Base-by-base conservation (phyloP, 2,329 filamentous ascomycete genomes). In the Colletotrichum chlorophyti region DNA sequence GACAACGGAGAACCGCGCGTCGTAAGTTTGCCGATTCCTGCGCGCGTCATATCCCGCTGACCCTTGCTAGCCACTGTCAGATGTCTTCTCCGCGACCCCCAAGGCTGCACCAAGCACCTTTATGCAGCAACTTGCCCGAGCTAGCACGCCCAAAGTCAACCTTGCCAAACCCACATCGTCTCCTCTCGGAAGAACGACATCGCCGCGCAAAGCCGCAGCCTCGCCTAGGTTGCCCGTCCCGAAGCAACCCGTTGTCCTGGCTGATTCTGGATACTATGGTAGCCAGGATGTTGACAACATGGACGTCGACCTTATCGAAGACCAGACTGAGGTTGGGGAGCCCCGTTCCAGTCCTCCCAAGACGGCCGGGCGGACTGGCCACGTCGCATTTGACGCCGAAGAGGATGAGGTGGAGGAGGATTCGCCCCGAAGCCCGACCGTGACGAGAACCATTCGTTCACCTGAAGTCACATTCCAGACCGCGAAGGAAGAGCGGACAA, bases 261-360 rank as follows among this genome's bases (percentile, higher is more conserved):
- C 78, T 1, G 89, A 91, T 65, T 91, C 89, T 29, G 89, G 89
- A 24, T 91, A 91, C 66, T 86, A 90, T 74, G 89, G 87, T 42
- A 89, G 87, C 65, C 85, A 88, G 65, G 57, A 60, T 24, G 47
- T 60, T 26, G 57, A 60, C 43, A 60, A 60, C n/a, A 76, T 82
- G 35, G 74, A 77, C 32, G 59, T 74, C 10, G 70, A 71, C 21
- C 58, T 65, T 10, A 47, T 62, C 11, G 61, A 65, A 27, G 68
- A 70, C 7, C 65, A 69, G 27, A 66, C 60, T 8, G 55, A 63
- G 12, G 31, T 54, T 14, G 53, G 43, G 19, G 57, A 61, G 19
- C 40, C 46, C 8, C 57, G 38, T 40, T 55, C 49, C 15, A 63
- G 57, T 29, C 57, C 60, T 10, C 46, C 52, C 7, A 49, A 59